These are phyloP conservation scores for Penicillium sclerotiorum DNA, from an alignment of 2,329 filamentous ascomycete genomes.

Conservation along the genomic window DNA sequence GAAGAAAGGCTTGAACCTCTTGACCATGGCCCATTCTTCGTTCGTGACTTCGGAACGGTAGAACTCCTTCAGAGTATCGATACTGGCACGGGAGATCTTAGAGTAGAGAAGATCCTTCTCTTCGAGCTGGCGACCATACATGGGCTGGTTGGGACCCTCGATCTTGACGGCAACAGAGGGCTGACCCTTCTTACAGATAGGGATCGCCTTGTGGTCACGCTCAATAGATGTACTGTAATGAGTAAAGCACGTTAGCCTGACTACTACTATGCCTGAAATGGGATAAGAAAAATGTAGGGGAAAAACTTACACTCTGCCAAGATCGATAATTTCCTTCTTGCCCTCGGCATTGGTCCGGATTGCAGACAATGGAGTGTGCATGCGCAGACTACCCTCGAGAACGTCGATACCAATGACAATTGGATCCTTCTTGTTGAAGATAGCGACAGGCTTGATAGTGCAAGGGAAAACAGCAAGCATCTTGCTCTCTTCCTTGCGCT, in stretches of 20 bases:
- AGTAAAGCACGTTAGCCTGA: no score
- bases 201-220: constrained; percentile 93
- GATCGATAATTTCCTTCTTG: constrained; percentile 76
- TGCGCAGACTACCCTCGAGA: constrained; percentile 79
- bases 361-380: constrained; percentile 87
- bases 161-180: constrained; percentile 99
- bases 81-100: constrained; percentile 80
- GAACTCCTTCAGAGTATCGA: constrained; percentile 94
- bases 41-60: constrained; percentile 84
- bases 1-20: constrained; percentile 92
- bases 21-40: constrained; percentile 93
- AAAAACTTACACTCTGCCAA: constrained; percentile 86
- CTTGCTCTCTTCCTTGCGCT: constrained; percentile 96
- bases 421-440: constrained; percentile 97
- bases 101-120: constrained; percentile 88
- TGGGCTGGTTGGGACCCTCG: constrained; percentile 87
- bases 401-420: constrained; percentile 97
- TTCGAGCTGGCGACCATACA: constrained; percentile 93
- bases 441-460: constrained; percentile 81
- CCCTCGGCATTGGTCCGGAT: constrained; percentile 80
- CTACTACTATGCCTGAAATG: constrained; percentile 31
- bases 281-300: not conserved
- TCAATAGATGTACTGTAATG: constrained; percentile 84
- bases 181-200: constrained; percentile 90
- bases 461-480: constrained; percentile 96